phyloP scores from a whole-genome alignment of 352 stramenopile genomes.

The Plasmopara halstedii region DNA sequence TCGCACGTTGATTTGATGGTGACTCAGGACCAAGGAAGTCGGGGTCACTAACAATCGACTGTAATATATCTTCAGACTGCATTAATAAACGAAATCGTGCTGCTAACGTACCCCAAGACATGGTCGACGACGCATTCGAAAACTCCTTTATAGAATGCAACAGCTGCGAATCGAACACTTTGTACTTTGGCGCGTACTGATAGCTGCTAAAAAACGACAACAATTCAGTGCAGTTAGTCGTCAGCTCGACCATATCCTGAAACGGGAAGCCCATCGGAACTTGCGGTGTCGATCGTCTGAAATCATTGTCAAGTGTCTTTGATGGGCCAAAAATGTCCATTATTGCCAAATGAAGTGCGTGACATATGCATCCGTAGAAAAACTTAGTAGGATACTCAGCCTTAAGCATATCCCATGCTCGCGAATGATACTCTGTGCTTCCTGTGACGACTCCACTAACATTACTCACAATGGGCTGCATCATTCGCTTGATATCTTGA shows the following conservation, averaged over 20 bases:
- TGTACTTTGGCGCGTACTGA: constrained; percentile 65
- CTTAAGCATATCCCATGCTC: constrained; percentile 80
- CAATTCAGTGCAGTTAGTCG: constrained; percentile 61
- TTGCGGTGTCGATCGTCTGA: constrained; percentile 51
- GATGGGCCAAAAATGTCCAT: constrained; percentile 78
- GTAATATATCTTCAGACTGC: constrained; percentile 61
- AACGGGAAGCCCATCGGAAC: constrained; percentile 73
- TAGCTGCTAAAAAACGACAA: constrained; percentile 79
- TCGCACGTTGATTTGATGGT: constrained; percentile 40
- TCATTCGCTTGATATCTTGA: constrained; percentile 77
- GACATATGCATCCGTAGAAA: constrained; percentile 80
- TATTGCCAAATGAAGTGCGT: constrained; percentile 70
- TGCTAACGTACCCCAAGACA: constrained; percentile 62
- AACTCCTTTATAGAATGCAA: constrained; percentile 75
- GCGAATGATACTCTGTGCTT: constrained; percentile 64
- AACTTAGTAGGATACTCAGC: constrained; percentile 80
- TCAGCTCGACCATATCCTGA: constrained; percentile 73
- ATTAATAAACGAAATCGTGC: constrained; percentile 60
- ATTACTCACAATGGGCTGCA: constrained; percentile 58
- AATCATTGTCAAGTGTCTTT: constrained; percentile 63
- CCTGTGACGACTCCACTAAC: constrained; percentile 71
- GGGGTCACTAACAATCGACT: constrained; percentile 63
- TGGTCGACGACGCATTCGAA: constrained; percentile 44
- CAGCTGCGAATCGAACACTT: constrained; percentile 65
- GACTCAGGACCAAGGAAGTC: constrained; percentile 39